Conservation (phyloP, 768 basidiomycete genomes). For the Collybia nuda region DNA sequence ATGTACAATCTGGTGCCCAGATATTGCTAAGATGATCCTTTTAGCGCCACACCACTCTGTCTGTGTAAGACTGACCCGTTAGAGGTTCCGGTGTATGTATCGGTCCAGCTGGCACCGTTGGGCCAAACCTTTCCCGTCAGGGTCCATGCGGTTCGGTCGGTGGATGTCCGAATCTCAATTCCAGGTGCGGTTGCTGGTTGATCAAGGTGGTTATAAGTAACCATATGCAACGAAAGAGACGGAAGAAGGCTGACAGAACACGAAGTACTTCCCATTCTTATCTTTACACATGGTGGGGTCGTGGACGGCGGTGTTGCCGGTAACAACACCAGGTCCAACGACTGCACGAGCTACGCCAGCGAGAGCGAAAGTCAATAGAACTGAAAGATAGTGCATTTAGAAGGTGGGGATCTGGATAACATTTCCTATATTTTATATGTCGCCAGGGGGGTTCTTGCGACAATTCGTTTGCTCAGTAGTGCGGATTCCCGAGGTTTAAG, state of each 20-base stretch:
- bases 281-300: constrained; percentile 54
- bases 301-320: constrained; percentile 42
- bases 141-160: constrained; percentile 48
- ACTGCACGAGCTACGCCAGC: constrained; percentile 17
- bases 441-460: constrained; percentile 6
- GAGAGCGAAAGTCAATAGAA: constrained; percentile 6
- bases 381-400: constrained; percentile 11
- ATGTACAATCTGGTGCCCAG: constrained; percentile 37
- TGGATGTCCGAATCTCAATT: constrained; percentile 45
- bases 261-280: constrained; percentile 41
- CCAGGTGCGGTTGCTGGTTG: constrained; percentile 38
- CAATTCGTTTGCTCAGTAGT: constrained; percentile 1
- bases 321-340: constrained; percentile 36
- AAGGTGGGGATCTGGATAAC: not conserved
- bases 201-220: not conserved
- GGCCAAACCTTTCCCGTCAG: constrained; percentile 46
- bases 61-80: constrained; percentile 40
- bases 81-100: constrained; percentile 44
- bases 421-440: not conserved
- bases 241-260: constrained; percentile 40
- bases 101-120: constrained; percentile 49
- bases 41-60: constrained; percentile 37
- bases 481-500: constrained; percentile 5
- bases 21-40: constrained; percentile 40
- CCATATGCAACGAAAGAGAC: not conserved